Evolutionary conservation across 129 eudicot genomes (phyloP).

Genomic region (Flaveria linearis): DNA sequence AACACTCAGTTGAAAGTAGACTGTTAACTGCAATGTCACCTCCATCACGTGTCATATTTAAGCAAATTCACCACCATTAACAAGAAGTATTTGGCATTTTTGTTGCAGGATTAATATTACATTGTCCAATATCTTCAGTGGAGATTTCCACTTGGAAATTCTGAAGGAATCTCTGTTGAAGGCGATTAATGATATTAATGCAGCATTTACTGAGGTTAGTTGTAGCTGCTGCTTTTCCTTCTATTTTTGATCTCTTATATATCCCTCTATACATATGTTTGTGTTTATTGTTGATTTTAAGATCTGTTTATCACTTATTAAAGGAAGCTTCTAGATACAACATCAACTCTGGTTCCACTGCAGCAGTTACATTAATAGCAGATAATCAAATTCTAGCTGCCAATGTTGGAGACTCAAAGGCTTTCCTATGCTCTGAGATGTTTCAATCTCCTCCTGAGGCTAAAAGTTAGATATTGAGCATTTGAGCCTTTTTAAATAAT

Average conservation of each 20-base stretch:
- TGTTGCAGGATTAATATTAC: conserved; percentile 56
- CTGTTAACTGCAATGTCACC: not conserved
- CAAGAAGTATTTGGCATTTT: conserved; percentile 1
- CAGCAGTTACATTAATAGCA: conserved; percentile 67
- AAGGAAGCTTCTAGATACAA: conserved; percentile 84
- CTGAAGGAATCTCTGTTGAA: conserved; percentile 81
- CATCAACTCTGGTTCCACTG: conserved; percentile 83
- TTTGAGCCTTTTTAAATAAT: conserved; percentile 8
- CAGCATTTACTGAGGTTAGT: conserved; percentile 66
- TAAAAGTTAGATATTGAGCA: conserved; percentile 59
- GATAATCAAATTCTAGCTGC: conserved; percentile 88
- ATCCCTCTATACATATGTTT: not conserved
- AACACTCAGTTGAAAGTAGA: too few relatives aligned
- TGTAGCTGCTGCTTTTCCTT: not conserved
- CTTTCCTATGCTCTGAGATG: conserved; percentile 84
- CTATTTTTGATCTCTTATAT: not conserved
- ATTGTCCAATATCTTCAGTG: conserved; percentile 53
- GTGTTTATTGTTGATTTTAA: conserved; percentile 2
- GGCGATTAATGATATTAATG: conserved; percentile 81
- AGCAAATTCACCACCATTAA: conserved; percentile 3
- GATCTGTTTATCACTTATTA: conserved; percentile 35
- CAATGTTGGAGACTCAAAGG: conserved; percentile 93
- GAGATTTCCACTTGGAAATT: conserved; percentile 76
- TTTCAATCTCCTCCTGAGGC: conserved; percentile 76
- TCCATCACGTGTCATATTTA: not conserved